These are phyloP conservation scores for Ormosia semicastrata DNA, from an alignment of 306 rosid species.

Conservation along the genomic window DNA sequence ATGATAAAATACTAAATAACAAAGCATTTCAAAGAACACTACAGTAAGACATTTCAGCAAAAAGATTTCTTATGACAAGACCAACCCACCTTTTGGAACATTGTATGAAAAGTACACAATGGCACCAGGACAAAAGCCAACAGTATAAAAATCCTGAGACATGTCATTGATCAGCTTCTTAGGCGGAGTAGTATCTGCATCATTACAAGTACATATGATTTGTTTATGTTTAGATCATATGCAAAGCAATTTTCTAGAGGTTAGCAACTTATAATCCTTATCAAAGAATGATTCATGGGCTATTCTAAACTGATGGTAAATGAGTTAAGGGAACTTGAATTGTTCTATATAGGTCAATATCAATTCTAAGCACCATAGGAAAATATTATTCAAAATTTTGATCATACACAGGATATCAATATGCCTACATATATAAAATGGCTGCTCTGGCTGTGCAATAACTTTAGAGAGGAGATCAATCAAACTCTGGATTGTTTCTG, in stretches of 20 bases:
- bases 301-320: not conserved
- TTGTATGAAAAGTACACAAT: constrained; percentile 74
- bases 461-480: constrained; percentile 72
- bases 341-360: not conserved
- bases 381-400: not conserved
- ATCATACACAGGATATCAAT: constrained; percentile 3
- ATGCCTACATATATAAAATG: constrained; percentile 80
- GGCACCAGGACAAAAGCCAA: constrained; percentile 92
- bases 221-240: not conserved
- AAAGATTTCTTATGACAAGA: not conserved
- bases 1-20: not conserved
- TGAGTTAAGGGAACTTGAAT: not conserved
- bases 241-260: not conserved
- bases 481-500: constrained; percentile 77
- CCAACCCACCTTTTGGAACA: constrained; percentile 60
- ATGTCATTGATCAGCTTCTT: constrained; percentile 66
- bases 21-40: not conserved
- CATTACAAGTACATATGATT: constrained; percentile 10
- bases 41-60: not conserved
- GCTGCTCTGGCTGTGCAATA: constrained; percentile 64
- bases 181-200: constrained; percentile 89
- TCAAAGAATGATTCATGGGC: not conserved
- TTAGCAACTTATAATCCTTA: not conserved
- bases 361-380: not conserved
- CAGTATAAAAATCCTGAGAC: constrained; percentile 70